A percentile compares a stretch with the other conserved stretches of the same genome.
These are phyloP conservation scores for Spizellomyces punctatus DNA, from an alignment of 192 early-diverging fungal species.

Conservation along the genomic window DNA sequence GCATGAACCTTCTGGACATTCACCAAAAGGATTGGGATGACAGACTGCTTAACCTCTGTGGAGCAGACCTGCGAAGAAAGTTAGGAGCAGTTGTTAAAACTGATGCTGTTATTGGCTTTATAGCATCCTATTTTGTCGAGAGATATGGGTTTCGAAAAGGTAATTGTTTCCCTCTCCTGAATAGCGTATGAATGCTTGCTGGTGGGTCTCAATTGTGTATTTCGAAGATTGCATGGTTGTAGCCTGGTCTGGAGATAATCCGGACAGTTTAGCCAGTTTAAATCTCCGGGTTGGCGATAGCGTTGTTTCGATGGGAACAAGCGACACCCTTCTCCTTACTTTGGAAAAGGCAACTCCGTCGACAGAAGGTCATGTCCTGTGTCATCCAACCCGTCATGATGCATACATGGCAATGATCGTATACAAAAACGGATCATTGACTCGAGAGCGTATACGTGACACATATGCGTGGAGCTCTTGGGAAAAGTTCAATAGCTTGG, in stretches of 20 bases:
- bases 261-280: constrained; percentile 66
- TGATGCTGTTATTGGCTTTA: constrained; percentile 47
- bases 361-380: constrained; percentile 55
- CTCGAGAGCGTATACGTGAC: constrained; percentile 70
- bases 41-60: constrained; percentile 39
- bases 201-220: too few species aligned
- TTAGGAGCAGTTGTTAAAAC: constrained; percentile 51
- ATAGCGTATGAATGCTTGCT: too few species aligned
- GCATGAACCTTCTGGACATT: constrained; percentile 81
- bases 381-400: constrained; percentile 63
- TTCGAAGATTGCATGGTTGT: constrained; percentile 54
- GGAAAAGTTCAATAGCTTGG: constrained; percentile 56
- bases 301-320: constrained; percentile 78
- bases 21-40: constrained; percentile 57
- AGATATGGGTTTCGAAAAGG: constrained; percentile 67
- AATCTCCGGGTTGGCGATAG: constrained; percentile 54
- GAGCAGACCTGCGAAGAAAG: constrained; percentile 30
- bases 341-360: constrained; percentile 38
- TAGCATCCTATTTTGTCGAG: constrained; percentile 64
- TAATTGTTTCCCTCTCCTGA: constrained; percentile 23
- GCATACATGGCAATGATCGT: constrained; percentile 77
- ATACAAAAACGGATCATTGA: constrained; percentile 87
- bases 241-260: constrained; percentile 83
- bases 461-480: constrained; percentile 55
- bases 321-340: constrained; percentile 71